phyloP scores from a whole-genome alignment of 106 monocot genomes.

The Hemerocallis citrina region DNA sequence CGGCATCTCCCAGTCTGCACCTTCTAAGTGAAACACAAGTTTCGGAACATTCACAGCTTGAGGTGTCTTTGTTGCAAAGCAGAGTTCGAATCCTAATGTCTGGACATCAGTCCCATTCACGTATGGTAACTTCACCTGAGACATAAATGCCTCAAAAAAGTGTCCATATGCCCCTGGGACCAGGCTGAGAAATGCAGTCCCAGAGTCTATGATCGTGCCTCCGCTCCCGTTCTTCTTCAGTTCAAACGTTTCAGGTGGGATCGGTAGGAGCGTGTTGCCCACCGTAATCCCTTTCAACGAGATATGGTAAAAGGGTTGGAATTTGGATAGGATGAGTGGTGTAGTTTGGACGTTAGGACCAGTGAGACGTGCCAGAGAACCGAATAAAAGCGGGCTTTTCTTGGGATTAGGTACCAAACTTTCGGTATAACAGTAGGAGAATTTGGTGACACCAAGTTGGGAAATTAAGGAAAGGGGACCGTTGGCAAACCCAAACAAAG shows the following conservation, averaged over 20 bases:
- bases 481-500: conserved; percentile 37
- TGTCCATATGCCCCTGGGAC: conserved; percentile 12
- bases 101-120: conserved; percentile 17
- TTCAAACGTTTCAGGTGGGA: conserved; percentile 14
- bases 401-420: neutral
- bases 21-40: conserved; percentile 8
- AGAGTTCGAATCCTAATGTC: no score
- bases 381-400: conserved; percentile 3
- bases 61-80: conserved; percentile 14
- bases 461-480: conserved; percentile 38
- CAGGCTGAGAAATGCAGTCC: conserved; percentile 37
- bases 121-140: conserved; percentile 20
- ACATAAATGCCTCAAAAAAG: conserved; percentile 36
- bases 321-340: neutral
- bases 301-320: conserved; percentile 35
- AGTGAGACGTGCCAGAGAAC: neutral
- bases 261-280: conserved; percentile 16
- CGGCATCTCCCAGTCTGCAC: conserved; percentile 2
- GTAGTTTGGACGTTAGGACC: neutral
- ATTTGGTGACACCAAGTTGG: conserved; percentile 27
- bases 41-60: neutral
- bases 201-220: conserved; percentile 54
- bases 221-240: conserved; percentile 22
- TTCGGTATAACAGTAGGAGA: conserved; percentile 34
- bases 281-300: conserved; percentile 46